These are phyloP conservation scores for Cutaneotrichosporon mucoides DNA, from an alignment of 1,284 basidiomycete genomes.

Conservation along the genomic window DNA sequence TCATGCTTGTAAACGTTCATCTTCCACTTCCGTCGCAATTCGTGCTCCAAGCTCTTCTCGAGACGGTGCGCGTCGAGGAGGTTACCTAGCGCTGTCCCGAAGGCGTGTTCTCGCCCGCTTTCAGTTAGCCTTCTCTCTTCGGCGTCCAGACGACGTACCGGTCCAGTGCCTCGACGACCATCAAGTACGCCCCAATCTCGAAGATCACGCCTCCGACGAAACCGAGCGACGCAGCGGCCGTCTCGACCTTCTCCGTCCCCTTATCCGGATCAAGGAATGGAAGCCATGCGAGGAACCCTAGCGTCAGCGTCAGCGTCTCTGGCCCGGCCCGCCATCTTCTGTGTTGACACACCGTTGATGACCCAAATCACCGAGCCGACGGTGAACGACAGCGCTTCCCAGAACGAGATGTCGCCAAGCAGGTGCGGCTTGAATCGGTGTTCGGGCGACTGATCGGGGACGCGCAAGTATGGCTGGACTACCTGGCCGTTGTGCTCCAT, in stretches of 20 bases:
- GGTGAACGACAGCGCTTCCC: constrained; percentile 43
- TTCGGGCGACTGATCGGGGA: constrained; percentile 7
- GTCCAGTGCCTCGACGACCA: constrained; percentile 56
- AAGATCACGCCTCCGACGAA: constrained; percentile 58
- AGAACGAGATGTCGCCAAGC: constrained; percentile 32
- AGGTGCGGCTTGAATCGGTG: constrained; percentile 26
- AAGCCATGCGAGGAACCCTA: constrained; percentile 55
- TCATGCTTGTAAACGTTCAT: too few relatives aligned
- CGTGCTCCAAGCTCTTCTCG: constrained; percentile 1
- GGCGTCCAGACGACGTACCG: constrained; percentile 16
- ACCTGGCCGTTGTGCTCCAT: background rate
- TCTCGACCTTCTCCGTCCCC: constrained; percentile 10
- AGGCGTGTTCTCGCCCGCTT: constrained; percentile 37
- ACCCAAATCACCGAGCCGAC: constrained; percentile 56
- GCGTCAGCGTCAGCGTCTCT: background rate
- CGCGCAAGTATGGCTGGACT: constrained; percentile 1
- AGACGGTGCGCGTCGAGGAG: constrained; percentile 13
- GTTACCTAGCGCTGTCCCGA: constrained; percentile 29
- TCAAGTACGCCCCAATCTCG: constrained; percentile 54
- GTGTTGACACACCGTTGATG: constrained; percentile 51
- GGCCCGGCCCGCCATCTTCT: background rate
- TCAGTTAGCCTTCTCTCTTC: constrained; percentile 1
- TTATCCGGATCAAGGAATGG: constrained; percentile 51
- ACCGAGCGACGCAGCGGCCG: constrained; percentile 51
- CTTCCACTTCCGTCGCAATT: background rate